Evolutionary conservation across 768 basidiomycete species (phyloP), one percentile per base, ranked within the genome.

Genomic region (Mrakia hoshinonis): DNA sequence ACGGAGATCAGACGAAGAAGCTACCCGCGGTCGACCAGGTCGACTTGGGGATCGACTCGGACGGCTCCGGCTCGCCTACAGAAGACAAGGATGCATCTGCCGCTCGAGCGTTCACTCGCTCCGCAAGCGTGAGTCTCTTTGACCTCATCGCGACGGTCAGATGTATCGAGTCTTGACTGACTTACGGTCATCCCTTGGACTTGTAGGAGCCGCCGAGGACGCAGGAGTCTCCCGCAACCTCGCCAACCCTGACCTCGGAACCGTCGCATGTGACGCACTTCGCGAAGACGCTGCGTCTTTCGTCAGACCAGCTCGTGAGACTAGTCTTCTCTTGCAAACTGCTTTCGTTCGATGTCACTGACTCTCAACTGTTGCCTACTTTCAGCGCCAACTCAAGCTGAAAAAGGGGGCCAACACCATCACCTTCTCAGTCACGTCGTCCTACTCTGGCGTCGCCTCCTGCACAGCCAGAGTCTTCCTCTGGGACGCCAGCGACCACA

Each of bases 401-500:
- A 90, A 89, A 77, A 83, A 89, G 34, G 95, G 96, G 3, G 83
- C 92, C 1, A 99, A 99, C 76, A 84, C 88, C 2, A 89, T 98
- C 73, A 92, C 93, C 0, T 99, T 98, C 78, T 94, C 93, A 0
- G 85, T 97, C 49, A 90, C 91, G 15, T 85, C 89, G 3, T 87
- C 90, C 1, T 83, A 81, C 71, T 82, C 82, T 3, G 90, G 91
- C 5, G 84, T 83, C 0, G 85, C 90, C 1, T 91, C 89, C 3
- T 95, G 93, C 72, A 87, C 92, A 2, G 91, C 96, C 24, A 85
- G 92, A 5, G 90, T 99, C 73, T 99, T 99, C 75, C 83, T 98
- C 29, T 98, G 93, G 94, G 91, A 97, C 70, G 85, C 87, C n/a
- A 87, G 87, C 2, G 93, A 96, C 76, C 84, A 85, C 3, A 86